Percentiles rank a stretch among this genome's conserved stretches.
Conservation (phyloP, 2,329 filamentous ascomycete genomes). For the Arachnopeziza araneosa region DNA sequence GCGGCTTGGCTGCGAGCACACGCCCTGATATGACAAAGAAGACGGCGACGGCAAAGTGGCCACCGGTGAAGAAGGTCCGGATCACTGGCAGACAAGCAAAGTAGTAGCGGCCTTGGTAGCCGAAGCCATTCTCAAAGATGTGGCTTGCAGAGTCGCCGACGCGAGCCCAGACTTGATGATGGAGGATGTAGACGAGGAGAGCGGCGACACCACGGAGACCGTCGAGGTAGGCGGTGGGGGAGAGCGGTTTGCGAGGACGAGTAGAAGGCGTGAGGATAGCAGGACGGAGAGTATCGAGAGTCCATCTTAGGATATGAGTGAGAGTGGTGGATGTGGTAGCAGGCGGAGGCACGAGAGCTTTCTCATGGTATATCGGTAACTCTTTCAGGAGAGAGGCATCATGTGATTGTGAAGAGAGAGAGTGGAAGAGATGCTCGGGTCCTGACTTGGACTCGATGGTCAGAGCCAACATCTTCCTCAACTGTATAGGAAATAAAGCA, state of each 20-base stretch:
- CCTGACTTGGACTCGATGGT: neutral
- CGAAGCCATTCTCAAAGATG: constrained; percentile 24
- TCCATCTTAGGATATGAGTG: neutral
- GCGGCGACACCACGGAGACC: constrained; percentile 45
- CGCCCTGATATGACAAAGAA: constrained; percentile 48
- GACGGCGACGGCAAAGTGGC: constrained; percentile 51
- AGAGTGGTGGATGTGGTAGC: neutral
- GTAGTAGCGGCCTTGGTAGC: constrained; percentile 29
- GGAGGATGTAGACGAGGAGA: constrained; percentile 41
- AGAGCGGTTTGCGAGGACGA: constrained; percentile 5
- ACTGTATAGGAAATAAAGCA: neutral
- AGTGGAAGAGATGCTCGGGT: neutral
- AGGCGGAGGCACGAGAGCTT: neutral
- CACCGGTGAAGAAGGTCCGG: constrained; percentile 53
- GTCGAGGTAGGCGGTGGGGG: constrained; percentile 40
- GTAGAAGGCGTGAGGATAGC: constrained; percentile 4
- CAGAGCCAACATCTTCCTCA: neutral
- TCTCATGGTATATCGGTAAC: neutral
- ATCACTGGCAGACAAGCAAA: constrained; percentile 49
- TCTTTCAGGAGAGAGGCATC: neutral
- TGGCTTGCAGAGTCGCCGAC: constrained; percentile 4
- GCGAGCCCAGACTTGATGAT: constrained; percentile 36
- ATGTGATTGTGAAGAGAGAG: neutral
- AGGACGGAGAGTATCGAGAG: constrained; percentile 8
- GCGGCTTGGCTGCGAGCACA: constrained; percentile 39